Evolutionary conservation across 306 rosid species (phyloP).

Genomic region (Casuarina cunninghamiana): DNA sequence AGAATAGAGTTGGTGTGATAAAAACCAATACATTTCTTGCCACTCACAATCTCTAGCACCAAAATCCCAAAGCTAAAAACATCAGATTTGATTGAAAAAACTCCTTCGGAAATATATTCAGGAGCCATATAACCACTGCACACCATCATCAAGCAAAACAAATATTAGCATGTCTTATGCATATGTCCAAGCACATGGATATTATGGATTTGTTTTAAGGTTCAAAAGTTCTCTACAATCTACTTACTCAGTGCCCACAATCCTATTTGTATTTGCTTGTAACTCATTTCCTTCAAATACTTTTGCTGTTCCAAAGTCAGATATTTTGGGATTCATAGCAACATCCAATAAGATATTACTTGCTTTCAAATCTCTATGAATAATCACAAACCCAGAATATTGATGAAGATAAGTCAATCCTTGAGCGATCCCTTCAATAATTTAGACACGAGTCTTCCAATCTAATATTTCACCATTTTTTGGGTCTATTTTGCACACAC

Average conservation of each 20-base stretch:
- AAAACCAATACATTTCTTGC: constrained; percentile 25
- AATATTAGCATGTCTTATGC: no score
- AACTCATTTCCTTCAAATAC: constrained; percentile 28
- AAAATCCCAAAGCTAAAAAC: constrained; percentile 50
- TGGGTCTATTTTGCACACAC: constrained; percentile 19
- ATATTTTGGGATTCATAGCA: constrained; percentile 36
- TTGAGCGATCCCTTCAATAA: neutral
- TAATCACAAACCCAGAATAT: constrained; percentile 31
- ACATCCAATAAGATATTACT: constrained; percentile 34
- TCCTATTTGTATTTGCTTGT: no score
- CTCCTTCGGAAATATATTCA: constrained; percentile 40
- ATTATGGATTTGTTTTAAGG: no score
- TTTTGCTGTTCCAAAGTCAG: constrained; percentile 37
- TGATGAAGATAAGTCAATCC: constrained; percentile 32
- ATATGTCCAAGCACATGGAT: no score
- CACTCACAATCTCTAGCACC: constrained; percentile 39
- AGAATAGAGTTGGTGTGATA: neutral
- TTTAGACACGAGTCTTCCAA: constrained; percentile 26
- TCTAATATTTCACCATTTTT: constrained; percentile 12
- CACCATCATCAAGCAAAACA: no score
- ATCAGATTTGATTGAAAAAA: constrained; percentile 42
- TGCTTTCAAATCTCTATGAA: constrained; percentile 34
- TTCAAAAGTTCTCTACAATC: no score
- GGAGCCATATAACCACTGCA: neutral
- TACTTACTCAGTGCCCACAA: no score